Percentiles rank a stretch among this genome's conserved stretches.
phyloP scores from a whole-genome alignment of 2,329 filamentous ascomycete species.

The Talaromyces pinophilus region DNA sequence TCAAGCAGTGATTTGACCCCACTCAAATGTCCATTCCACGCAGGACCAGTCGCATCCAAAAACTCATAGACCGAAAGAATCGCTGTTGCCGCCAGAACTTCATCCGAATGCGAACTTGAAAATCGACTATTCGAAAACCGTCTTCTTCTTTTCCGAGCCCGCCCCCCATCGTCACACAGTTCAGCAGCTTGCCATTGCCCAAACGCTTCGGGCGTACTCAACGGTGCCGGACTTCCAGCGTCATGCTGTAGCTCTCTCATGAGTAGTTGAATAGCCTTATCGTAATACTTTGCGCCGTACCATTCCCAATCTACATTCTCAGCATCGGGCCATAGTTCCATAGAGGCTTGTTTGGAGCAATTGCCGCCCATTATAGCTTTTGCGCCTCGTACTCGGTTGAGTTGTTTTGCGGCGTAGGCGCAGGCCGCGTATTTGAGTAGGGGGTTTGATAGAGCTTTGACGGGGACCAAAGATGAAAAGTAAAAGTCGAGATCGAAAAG shows the following conservation, averaged over 20 bases:
- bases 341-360: slow-evolving; percentile 49
- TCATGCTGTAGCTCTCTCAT: slow-evolving; percentile 49
- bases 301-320: slow-evolving; percentile 60
- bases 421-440: slow-evolving; percentile 57
- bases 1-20: slow-evolving; percentile 65
- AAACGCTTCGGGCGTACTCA: slow-evolving; percentile 39
- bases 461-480: slow-evolving; percentile 61
- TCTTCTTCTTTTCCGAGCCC: slow-evolving; percentile 46
- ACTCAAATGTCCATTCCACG: slow-evolving; percentile 66
- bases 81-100: slow-evolving; percentile 65
- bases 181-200: slow-evolving; percentile 41
- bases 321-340: slow-evolving; percentile 56
- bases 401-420: slow-evolving; percentile 63
- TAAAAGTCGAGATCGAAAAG: slow-evolving; percentile 56
- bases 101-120: slow-evolving; percentile 51
- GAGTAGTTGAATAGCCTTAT: slow-evolving; percentile 61
- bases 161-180: slow-evolving; percentile 39
- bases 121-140: slow-evolving; percentile 48
- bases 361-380: slow-evolving; percentile 55
- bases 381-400: slow-evolving; percentile 56
- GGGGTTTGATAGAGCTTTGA: slow-evolving; percentile 55
- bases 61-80: slow-evolving; percentile 70
- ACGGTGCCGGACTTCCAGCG: slow-evolving; percentile 35
- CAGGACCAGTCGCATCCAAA: slow-evolving; percentile 63
- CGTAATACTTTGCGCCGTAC: slow-evolving; percentile 64